Conservation (phyloP, 106 monocot species). For the Dendrobium officinale region DNA sequence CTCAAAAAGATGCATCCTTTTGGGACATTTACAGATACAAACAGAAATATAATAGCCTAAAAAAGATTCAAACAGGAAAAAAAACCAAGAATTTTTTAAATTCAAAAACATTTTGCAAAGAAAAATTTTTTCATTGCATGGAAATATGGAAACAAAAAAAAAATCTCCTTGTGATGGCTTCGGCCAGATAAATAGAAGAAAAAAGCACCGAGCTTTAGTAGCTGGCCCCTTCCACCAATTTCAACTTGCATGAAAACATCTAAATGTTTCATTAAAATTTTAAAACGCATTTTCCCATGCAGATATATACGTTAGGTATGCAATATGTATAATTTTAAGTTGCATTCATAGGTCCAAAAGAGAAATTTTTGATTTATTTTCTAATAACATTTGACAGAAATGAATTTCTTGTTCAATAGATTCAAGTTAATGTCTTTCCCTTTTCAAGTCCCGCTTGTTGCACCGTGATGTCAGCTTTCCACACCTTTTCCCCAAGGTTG, state of each 20-base stretch:
- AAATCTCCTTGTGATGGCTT: neutral
- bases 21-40: too few relatives aligned
- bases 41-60: neutral
- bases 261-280: too few relatives aligned
- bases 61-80: neutral
- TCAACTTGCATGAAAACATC: neutral
- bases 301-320: neutral
- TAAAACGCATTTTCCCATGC: too few relatives aligned
- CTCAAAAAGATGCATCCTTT: too few relatives aligned
- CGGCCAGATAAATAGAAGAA: neutral
- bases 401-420: too few relatives aligned
- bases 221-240: neutral
- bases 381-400: neutral
- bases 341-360: neutral
- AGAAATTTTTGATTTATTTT: neutral
- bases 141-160: neutral
- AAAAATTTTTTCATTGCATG: too few relatives aligned
- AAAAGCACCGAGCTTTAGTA: neutral
- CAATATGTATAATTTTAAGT: neutral
- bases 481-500: conserved; percentile 4
- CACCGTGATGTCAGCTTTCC: neutral
- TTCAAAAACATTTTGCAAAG: too few relatives aligned
- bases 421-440: too few relatives aligned
- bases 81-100: neutral
- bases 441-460: too few relatives aligned